Conservation (phyloP, 768 basidiomycete genomes). For the Dacryopinax spathularia region DNA sequence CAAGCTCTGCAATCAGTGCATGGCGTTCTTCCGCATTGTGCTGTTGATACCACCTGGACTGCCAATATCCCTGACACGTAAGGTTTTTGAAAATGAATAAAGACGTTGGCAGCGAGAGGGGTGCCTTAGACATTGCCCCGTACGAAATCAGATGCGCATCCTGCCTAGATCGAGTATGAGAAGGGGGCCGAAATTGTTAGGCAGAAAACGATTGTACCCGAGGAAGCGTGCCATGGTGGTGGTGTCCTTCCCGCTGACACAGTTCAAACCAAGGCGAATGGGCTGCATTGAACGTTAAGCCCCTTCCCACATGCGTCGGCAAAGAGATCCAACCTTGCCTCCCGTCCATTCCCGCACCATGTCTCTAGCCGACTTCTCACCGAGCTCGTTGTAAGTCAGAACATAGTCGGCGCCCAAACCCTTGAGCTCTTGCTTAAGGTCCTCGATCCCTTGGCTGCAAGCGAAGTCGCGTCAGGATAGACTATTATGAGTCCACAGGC, state of each 20-base stretch:
- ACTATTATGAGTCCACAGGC: neutral
- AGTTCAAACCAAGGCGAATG: conserved; percentile 40
- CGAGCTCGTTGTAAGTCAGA: conserved; percentile 60
- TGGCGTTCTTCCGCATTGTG: conserved; percentile 37
- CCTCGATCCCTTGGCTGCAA: conserved; percentile 38
- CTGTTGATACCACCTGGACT: conserved; percentile 50
- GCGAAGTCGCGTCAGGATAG: neutral
- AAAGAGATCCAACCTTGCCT: conserved; percentile 35
- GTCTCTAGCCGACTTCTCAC: conserved; percentile 39
- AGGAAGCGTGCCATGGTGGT: conserved; percentile 54
- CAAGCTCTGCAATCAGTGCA: conserved; percentile 37
- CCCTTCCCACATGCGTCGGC: neutral
- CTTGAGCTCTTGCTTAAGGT: conserved; percentile 37
- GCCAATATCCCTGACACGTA: conserved; percentile 65
- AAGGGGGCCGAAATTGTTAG: conserved; percentile 3
- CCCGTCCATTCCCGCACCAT: conserved; percentile 50
- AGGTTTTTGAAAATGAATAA: conserved; percentile 77
- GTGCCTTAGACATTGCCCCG: conserved; percentile 80
- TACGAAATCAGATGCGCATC: conserved; percentile 71
- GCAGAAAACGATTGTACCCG: conserved; percentile 22
- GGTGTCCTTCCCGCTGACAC: conserved; percentile 53
- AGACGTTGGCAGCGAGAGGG: conserved; percentile 60
- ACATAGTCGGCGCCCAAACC: conserved; percentile 62
- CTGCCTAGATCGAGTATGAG: conserved; percentile 16
- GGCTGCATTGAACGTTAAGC: conserved; percentile 20